A percentile compares a stretch with the other conserved stretches of the same genome.
These are phyloP conservation scores for Hebeloma cylindrosporum DNA, from an alignment of 768 basidiomycete species.

Conservation along the genomic window DNA sequence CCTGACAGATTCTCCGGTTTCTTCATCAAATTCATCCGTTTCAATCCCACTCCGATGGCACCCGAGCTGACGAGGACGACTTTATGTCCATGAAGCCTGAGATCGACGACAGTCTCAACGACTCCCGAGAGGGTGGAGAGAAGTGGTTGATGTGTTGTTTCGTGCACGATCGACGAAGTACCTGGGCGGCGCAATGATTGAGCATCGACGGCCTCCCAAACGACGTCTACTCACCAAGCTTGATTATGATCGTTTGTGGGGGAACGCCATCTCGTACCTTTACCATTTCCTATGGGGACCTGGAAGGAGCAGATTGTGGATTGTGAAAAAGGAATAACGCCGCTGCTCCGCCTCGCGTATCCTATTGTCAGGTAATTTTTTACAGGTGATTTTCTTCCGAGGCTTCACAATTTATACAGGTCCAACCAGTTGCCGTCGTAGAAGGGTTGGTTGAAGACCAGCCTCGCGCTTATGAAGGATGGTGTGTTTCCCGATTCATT, in stretches of 20 bases:
- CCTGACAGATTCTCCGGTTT: slow-evolving; percentile 83
- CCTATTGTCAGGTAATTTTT: too few relatives aligned
- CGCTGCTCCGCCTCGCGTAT: too few relatives aligned
- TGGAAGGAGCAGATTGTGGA: too few relatives aligned
- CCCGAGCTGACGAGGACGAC: slow-evolving; percentile 96
- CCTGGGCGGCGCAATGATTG: slow-evolving; percentile 44
- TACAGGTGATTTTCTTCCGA: too few relatives aligned
- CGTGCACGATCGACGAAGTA: slow-evolving; percentile 95
- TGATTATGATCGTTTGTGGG: slow-evolving; percentile 77
- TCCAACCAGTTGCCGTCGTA: too few relatives aligned
- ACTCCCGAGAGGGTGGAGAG: slow-evolving; percentile 89
- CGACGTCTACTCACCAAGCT: slow-evolving; percentile 56
- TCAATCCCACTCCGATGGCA: slow-evolving; percentile 94
- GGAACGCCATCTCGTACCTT: slow-evolving; percentile 13
- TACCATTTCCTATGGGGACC: too few relatives aligned
- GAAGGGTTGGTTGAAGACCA: too few relatives aligned
- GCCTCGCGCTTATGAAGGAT: too few relatives aligned
- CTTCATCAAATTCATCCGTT: slow-evolving; percentile 82
- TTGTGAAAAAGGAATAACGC: too few relatives aligned
- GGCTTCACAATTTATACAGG: too few relatives aligned
- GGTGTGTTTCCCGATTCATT: too few relatives aligned
- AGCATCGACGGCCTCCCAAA: background rate
- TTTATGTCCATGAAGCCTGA: slow-evolving; percentile 82
- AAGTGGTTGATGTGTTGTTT: slow-evolving; percentile 88
- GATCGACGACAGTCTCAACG: slow-evolving; percentile 84